phyloP scores from a whole-genome alignment of 805 yeast species.

The Hanseniaspora mollemarum region DNA sequence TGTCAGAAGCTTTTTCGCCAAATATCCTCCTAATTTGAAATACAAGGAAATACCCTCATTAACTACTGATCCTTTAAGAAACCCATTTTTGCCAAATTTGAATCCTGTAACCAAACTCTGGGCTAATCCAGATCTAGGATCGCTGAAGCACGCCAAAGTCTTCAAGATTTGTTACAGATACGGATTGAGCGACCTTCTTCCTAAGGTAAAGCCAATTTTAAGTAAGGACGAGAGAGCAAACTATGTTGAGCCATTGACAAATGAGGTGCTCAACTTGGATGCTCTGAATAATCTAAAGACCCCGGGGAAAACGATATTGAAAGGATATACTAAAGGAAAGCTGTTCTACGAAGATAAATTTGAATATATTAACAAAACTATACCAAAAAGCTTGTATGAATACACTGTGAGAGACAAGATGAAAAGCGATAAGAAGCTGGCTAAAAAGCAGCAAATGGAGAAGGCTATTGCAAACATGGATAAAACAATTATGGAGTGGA shows the following conservation, averaged over 20 bases:
- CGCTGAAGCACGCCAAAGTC: constrained; percentile 71
- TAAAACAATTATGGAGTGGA: constrained; percentile 50
- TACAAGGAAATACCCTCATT: constrained; percentile 56
- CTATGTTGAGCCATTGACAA: constrained; percentile 71
- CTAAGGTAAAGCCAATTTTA: constrained; percentile 26
- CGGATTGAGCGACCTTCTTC: constrained; percentile 71
- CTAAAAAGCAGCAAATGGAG: constrained; percentile 46
- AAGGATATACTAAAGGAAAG: constrained; percentile 23
- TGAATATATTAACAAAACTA: not conserved
- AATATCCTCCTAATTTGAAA: constrained; percentile 65
- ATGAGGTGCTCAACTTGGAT: constrained; percentile 58
- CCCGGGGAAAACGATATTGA: constrained; percentile 41
- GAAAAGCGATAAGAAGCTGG: not conserved
- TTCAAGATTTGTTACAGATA: constrained; percentile 70
- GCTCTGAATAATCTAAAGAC: constrained; percentile 68
- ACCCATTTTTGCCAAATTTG: constrained; percentile 78
- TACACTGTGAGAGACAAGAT: not conserved
- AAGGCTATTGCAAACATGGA: constrained; percentile 61
- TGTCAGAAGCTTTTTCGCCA: constrained; percentile 62
- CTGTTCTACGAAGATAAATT: constrained; percentile 9
- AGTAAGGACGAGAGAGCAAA: constrained; percentile 34
- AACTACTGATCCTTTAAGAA: constrained; percentile 57
- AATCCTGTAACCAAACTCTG: constrained; percentile 70
- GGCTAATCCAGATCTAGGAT: constrained; percentile 67
- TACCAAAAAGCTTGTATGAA: not conserved